phyloP scores from a whole-genome alignment of 2,329 filamentous ascomycete species.

The Zymoseptoria tritici region DNA sequence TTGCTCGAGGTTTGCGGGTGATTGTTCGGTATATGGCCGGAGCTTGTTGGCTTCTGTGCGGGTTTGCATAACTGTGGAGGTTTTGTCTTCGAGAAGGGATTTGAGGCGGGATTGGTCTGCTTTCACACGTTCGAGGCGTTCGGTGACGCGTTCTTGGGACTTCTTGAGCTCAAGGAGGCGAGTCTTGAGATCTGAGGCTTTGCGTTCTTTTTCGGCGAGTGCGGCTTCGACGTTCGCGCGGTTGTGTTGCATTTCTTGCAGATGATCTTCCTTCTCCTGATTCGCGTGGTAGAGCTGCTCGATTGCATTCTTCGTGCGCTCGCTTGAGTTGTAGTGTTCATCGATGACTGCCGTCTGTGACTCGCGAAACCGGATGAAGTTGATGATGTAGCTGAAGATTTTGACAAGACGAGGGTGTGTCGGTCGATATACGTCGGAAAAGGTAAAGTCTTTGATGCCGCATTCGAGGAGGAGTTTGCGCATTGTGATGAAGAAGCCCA shows the following conservation, averaged over 20 bases:
- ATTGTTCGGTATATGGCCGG: slow-evolving; percentile 85
- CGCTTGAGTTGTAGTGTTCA: slow-evolving; percentile 84
- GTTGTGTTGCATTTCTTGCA: slow-evolving; percentile 74
- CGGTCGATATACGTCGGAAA: slow-evolving; percentile 83
- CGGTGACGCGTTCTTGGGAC: slow-evolving; percentile 74
- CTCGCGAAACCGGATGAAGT: slow-evolving; percentile 95
- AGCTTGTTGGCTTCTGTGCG: slow-evolving; percentile 84
- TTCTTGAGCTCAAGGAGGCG: slow-evolving; percentile 71
- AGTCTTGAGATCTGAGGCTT: slow-evolving; percentile 82
- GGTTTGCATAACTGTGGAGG: slow-evolving; percentile 59
- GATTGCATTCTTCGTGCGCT: slow-evolving; percentile 78
- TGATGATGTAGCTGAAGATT: slow-evolving; percentile 97
- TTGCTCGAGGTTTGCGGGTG: slow-evolving; percentile 72
- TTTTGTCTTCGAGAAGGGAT: slow-evolving; percentile 62
- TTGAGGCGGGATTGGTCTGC: slow-evolving; percentile 72
- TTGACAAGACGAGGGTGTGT: slow-evolving; percentile 85
- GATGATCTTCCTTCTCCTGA: slow-evolving; percentile 70
- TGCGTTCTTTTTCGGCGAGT: slow-evolving; percentile 73
- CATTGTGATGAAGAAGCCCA: slow-evolving; percentile 89
- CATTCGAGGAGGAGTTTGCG: slow-evolving; percentile 74
- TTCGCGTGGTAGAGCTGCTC: slow-evolving; percentile 81
- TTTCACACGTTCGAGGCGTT: slow-evolving; percentile 76
- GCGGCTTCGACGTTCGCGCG: slow-evolving; percentile 72
- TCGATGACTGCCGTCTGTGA: slow-evolving; percentile 85
- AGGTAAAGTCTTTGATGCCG: slow-evolving; percentile 87